Percentiles rank a stretch among this genome's conserved stretches.
These are phyloP conservation scores for Alternaria hordeiaustralica DNA, from an alignment of 2,329 filamentous ascomycete genomes.

Conservation along the genomic window DNA sequence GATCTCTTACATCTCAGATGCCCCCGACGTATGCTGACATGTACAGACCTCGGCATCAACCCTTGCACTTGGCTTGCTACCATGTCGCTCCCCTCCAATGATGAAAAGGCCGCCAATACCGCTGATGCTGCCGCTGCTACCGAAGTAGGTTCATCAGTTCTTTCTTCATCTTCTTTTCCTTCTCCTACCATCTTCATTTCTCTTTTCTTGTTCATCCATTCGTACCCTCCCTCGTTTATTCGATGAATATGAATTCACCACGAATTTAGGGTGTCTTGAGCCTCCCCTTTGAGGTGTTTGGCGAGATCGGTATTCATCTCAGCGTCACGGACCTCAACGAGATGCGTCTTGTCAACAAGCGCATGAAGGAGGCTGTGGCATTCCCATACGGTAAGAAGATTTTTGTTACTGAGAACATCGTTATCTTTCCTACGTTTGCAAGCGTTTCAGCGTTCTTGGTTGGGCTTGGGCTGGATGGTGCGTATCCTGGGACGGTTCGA, in stretches of 20 bases:
- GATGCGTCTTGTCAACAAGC: background rate
- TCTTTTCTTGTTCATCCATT: background rate
- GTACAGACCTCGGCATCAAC: background rate
- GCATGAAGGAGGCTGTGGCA: background rate
- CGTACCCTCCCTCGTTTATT: background rate
- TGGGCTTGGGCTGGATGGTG: background rate
- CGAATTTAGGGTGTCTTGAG: background rate
- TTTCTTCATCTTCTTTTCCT: background rate
- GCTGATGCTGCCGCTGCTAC: background rate
- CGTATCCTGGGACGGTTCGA: background rate
- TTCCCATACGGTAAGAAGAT: conserved; percentile 1
- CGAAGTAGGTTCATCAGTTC: background rate
- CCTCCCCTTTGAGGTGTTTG: background rate
- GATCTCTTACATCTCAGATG: background rate
- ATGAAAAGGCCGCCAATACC: background rate
- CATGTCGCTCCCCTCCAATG: background rate
- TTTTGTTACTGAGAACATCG: background rate
- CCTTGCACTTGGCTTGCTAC: background rate
- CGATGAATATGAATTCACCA: background rate
- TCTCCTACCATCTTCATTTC: background rate
- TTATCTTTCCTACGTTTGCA: conserved; percentile 1
- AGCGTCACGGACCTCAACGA: background rate
- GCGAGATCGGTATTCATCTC: background rate
- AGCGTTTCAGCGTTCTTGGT: conserved; percentile 7
- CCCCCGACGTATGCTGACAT: background rate